Base-by-base conservation (phyloP, 176 grass and related monocot genomes). In the Alopecurus myosuroides region DNA sequence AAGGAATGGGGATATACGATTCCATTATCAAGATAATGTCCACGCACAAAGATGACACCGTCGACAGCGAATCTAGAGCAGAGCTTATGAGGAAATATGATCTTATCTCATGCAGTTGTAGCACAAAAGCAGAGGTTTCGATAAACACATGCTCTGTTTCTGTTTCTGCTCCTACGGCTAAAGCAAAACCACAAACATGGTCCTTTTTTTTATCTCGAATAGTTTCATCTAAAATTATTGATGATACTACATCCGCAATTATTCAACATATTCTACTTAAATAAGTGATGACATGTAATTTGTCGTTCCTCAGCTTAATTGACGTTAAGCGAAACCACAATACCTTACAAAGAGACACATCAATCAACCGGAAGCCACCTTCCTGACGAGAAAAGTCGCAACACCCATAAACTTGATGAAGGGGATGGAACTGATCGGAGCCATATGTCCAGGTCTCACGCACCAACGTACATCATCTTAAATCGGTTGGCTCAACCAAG, bases 1-100 rank as follows among this genome's bases (percentile, higher is more conserved):
- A 85, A 83, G 95, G 91, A 83, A 93, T 95, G 0, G 55, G 76
- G 67, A 83, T 98, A 56, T 98, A 98, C 0, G 91, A 92, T 71
- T 98, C 89, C 11, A 57, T 98, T 33, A 98, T 98, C 66, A 98
- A 56, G 66, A 60, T 49, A 28, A 82, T 95, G 82, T 53, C 89
- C 14, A 91, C 89, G 45, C 74, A 93, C 44, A 71, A 80, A 45
- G 89, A 83, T 10, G 49, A 55, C 37, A 15, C 36, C 1, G 81
- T 22, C 64, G 83, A 92, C 22, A 80, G 84, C 0, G 95, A 95
- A 72, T 91, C 89, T 4, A 90, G 81, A 77, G 89, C 90, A 30
- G 95, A 98, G 55, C 71, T 98, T n/a, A 79, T 98, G 83, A 95
- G 82, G 79, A 80, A 81, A 48, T 23, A 51, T 4, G 34, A 45